Evolutionary conservation across 345 rosid species (phyloP).

Genomic region (Mangifera indica): DNA sequence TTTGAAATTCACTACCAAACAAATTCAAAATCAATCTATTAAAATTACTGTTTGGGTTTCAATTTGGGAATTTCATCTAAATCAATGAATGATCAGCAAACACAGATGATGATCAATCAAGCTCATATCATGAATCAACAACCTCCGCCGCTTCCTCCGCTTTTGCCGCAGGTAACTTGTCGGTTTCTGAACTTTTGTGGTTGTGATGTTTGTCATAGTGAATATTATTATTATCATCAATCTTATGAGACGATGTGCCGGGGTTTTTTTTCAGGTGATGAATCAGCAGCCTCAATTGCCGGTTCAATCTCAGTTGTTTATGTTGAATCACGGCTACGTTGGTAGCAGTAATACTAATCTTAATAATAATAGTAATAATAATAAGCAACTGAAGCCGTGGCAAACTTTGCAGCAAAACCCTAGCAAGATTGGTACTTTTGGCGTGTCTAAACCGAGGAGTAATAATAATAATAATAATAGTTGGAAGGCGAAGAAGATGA

Average conservation of each 20-base stretch:
- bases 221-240: background rate
- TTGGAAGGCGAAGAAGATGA: conserved; percentile 81
- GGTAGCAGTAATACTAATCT: conserved; percentile 29
- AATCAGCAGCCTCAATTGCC: conserved; percentile 26
- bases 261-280: conserved; percentile 26
- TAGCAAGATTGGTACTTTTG: conserved; percentile 27
- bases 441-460: conserved; percentile 30
- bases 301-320: conserved; percentile 38
- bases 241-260: background rate
- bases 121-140: conserved; percentile 45
- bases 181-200: background rate
- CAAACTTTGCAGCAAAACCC: conserved; percentile 13
- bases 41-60: conserved; percentile 2
- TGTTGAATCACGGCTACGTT: conserved; percentile 47
- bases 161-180: conserved; percentile 41
- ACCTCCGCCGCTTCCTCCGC: conserved; percentile 23
- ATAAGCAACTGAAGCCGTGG: background rate
- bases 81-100: conserved; percentile 53
- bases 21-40: background rate
- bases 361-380: conserved; percentile 39
- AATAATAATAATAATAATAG: conserved; percentile 37
- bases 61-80: background rate
- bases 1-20: background rate
- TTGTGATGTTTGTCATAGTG: background rate
- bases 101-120: conserved; percentile 51